Conservation (phyloP, 2,329 filamentous ascomycete genomes). For the Fusarium solani-melongenae region DNA sequence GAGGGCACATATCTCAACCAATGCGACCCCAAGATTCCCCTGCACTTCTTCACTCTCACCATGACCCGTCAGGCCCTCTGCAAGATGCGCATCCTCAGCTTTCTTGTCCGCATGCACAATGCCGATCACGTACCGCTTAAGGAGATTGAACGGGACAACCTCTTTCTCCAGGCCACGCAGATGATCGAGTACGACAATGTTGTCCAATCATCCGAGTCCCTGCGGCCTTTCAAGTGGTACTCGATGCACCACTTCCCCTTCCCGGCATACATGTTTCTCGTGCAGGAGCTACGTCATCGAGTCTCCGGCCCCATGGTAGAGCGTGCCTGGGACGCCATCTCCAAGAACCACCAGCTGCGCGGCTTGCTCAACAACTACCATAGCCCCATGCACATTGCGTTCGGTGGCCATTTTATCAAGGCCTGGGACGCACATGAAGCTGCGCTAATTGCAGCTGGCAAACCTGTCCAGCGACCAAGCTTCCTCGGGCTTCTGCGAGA, state of each 20-base stretch:
- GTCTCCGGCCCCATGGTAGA: conserved; percentile 66
- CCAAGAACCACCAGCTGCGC: conserved; percentile 64
- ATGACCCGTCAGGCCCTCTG: conserved; percentile 67
- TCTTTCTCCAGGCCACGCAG: conserved; percentile 65
- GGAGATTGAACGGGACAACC: conserved; percentile 60
- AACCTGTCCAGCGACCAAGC: conserved; percentile 54
- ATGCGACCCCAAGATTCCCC: conserved; percentile 68
- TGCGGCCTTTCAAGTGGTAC: conserved; percentile 68
- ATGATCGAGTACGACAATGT: conserved; percentile 71
- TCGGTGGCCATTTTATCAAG: conserved; percentile 68
- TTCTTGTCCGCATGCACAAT: conserved; percentile 62
- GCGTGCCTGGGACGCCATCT: conserved; percentile 68
- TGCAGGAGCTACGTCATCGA: conserved; percentile 65
- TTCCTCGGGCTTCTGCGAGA: conserved; percentile 62
- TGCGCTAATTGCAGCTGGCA: conserved; percentile 58
- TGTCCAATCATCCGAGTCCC: conserved; percentile 61
- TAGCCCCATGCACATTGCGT: conserved; percentile 68
- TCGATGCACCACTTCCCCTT: conserved; percentile 70
- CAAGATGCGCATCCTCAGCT: conserved; percentile 66
- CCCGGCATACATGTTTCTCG: conserved; percentile 70
- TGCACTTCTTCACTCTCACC: conserved; percentile 68
- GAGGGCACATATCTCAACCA: conserved; percentile 66
- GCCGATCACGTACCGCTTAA: conserved; percentile 53
- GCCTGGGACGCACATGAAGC: conserved; percentile 70
- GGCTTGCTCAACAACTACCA: conserved; percentile 61